Evolutionary conservation across 2,329 filamentous ascomycete genomes (phyloP), one percentile per base, ranked within the genome.

Genomic region (Graphilbum ipis-grandicollis): DNA sequence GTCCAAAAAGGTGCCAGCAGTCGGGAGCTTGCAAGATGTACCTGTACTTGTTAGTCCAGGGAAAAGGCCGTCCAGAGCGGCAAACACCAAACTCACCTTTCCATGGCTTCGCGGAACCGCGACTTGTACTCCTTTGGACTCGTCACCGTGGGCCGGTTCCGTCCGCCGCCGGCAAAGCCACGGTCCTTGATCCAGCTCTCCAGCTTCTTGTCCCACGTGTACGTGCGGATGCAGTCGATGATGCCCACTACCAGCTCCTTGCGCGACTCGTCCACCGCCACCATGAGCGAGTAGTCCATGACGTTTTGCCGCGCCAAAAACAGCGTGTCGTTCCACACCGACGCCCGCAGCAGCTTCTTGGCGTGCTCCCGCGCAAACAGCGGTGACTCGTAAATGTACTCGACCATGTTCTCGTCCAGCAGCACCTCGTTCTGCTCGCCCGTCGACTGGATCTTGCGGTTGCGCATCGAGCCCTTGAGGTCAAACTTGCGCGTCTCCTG

Each of bases 151-250:
- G 92, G 92, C 43, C 84, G 71, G 49, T 92, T 82, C 39, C 80
- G 74, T 22, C 77, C 76, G 40, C 77, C 75, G 6, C 76, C 75
- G 1, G 72, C 79, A 49, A 86, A 84, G 1, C 82, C 90, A 29
- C 88, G 79, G 52, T 96, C 86, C 57, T 98, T 98, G 68, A 98
- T 94, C 90, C 90, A 98, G 38, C 79, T 90, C 60, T 98, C 90
- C n/a, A 98, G 71, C 54, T 94, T 94, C 66, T 98, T 98, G 62
- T 98, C 90, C 85, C 90, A 98, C 0, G 90, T 98, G 53, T 96
- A 98, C 0, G 90, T 98, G 38, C 90, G 75, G 46, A 98, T 96
- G 54, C 90, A 96, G 55, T 98, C 88, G 45, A 98, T 96, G 50
- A 98, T 96, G 5, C 90, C 90, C 2, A 98, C 86, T 13, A 96